A percentile compares a stretch with the other conserved stretches of the same genome.
These are phyloP conservation scores for Leavenworthia alabamica DNA, from an alignment of 345 rosid species.

Conservation along the genomic window DNA sequence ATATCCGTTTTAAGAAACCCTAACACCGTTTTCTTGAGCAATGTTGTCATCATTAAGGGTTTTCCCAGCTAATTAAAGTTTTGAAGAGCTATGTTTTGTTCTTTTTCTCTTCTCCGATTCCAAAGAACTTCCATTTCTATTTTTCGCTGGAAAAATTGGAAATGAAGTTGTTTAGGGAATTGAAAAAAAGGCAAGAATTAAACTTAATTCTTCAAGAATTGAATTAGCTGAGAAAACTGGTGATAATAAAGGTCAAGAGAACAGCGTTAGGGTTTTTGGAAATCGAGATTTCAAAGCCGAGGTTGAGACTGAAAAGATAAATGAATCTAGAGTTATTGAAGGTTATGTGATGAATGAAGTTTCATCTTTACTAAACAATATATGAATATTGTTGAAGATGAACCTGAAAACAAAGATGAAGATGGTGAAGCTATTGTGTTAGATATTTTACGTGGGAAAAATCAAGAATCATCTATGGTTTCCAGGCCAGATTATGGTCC, in stretches of 20 bases:
- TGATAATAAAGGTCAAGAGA: conserved; percentile 24
- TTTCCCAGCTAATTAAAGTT: too few species aligned
- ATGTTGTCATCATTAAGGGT: too few species aligned
- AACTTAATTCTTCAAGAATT: conserved; percentile 1
- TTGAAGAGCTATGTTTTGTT: too few species aligned
- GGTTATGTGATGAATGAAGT: conserved; percentile 66
- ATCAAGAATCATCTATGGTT: conserved; percentile 94
- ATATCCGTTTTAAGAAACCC: too few species aligned
- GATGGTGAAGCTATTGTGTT: too few species aligned
- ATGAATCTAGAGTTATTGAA: conserved; percentile 33
- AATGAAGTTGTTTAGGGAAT: conserved; percentile 28
- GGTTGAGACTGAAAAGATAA: neutral
- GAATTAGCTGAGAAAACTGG: conserved; percentile 19
- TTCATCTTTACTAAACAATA: conserved; percentile 48
- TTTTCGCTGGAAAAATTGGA: conserved; percentile 3
- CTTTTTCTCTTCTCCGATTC: too few species aligned
- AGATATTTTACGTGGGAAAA: conserved; percentile 81
- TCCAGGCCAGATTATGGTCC: conserved; percentile 91
- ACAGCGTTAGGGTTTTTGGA: conserved; percentile 45
- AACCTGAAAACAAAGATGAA: neutral
- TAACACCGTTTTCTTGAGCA: too few species aligned
- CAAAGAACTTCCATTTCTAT: too few species aligned
- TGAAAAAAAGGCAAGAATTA: conserved; percentile 8
- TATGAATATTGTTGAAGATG: conserved; percentile 17
- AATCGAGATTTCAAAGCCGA: too few species aligned